Conservation (phyloP, 108 stramenopile species). For the Nitzschia sp. region DNA sequence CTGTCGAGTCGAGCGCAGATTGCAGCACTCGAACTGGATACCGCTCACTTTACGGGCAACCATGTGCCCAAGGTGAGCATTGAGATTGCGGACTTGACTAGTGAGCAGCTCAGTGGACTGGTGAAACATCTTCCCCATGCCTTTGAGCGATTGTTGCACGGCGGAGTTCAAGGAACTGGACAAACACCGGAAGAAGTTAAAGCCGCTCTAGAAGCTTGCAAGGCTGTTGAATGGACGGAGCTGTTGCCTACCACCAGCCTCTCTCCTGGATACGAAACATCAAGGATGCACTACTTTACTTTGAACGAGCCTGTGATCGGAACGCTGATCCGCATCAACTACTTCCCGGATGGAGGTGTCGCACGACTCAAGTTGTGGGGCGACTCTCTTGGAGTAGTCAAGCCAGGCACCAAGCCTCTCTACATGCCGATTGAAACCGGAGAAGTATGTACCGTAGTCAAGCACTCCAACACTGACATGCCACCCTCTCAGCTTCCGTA, state of each 20-base stretch:
- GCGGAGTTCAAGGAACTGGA: constrained; percentile 73
- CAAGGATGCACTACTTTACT: constrained; percentile 71
- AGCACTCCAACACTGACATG: constrained; percentile 37
- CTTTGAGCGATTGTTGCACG: constrained; percentile 46
- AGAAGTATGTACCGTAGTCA: constrained; percentile 37
- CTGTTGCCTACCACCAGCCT: constrained; percentile 69
- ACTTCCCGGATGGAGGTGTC: constrained; percentile 93
- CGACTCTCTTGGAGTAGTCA: constrained; percentile 7
- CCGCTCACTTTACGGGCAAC: constrained; percentile 94
- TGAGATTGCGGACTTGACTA: constrained; percentile 47
- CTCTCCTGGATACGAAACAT: constrained; percentile 75
- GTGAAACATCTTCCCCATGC: constrained; percentile 59
- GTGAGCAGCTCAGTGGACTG: constrained; percentile 27
- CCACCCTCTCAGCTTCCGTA: constrained; percentile 37
- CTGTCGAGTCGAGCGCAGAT: constrained; percentile 37
- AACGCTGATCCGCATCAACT: constrained; percentile 75
- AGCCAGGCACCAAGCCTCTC: constrained; percentile 21
- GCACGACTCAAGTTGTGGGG: constrained; percentile 80
- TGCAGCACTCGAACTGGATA: constrained; percentile 73
- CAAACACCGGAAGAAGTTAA: constrained; percentile 50
- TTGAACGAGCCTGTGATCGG: constrained; percentile 26
- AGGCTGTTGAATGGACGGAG: constrained; percentile 48
- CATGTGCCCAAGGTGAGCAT: constrained; percentile 78
- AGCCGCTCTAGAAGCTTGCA: constrained; percentile 55
- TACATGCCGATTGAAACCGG: constrained; percentile 47